Evolutionary conservation across 2,329 filamentous ascomycete species (phyloP).

Genomic region (Ceratocystis lukuohia): DNA sequence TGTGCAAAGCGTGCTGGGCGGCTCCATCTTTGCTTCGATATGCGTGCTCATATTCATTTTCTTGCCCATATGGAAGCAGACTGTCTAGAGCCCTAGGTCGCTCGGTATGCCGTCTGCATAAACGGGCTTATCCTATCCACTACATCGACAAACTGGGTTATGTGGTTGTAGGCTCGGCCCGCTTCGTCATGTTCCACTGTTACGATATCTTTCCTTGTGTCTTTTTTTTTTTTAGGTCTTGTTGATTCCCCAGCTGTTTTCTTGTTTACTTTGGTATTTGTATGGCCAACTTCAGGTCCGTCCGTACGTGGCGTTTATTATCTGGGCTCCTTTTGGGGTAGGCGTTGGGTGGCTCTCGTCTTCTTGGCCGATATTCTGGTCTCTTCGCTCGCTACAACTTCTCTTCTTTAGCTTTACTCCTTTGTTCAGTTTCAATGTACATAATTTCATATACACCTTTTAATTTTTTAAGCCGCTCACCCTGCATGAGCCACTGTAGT

Average conservation of each 20-base stretch:
- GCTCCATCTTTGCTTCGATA: slow-evolving; percentile 28
- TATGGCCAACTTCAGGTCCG: not conserved
- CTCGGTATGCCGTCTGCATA: not conserved
- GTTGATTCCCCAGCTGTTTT: not conserved
- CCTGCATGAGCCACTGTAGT: too few relatives aligned
- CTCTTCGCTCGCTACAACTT: not conserved
- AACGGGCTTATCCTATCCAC: not conserved
- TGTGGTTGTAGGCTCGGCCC: not conserved
- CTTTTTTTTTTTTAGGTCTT: slow-evolving; percentile 1
- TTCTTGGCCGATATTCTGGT: not conserved
- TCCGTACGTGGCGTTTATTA: not conserved
- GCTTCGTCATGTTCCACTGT: not conserved
- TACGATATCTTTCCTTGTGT: not conserved
- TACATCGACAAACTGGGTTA: not conserved
- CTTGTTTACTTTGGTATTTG: not conserved
- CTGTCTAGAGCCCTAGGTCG: slow-evolving; percentile 18
- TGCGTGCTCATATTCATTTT: slow-evolving; percentile 32
- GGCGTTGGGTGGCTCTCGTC: not conserved
- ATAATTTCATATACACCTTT: slow-evolving; percentile 18
- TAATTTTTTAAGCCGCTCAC: not conserved
- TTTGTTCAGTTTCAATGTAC: slow-evolving; percentile 12
- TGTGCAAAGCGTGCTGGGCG: slow-evolving; percentile 30
- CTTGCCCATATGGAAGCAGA: slow-evolving; percentile 33
- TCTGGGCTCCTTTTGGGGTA: not conserved
- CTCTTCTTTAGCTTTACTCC: slow-evolving; percentile 6